These are phyloP conservation scores for Colletotrichum spinosum DNA, from an alignment of 2,329 filamentous ascomycete genomes.

Conservation along the genomic window DNA sequence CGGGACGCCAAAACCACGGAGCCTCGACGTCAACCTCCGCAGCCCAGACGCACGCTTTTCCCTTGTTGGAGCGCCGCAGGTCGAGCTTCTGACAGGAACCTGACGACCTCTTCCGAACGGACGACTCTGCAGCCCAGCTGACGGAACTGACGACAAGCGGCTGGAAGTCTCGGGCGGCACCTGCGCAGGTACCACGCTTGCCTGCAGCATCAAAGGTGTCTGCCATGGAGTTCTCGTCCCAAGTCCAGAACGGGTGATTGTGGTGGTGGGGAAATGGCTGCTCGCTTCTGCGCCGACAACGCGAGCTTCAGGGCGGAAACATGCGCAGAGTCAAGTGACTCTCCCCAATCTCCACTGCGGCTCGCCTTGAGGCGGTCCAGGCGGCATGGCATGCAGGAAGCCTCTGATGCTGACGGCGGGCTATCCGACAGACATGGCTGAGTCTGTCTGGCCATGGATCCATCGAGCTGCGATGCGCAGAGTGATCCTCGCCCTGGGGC, in stretches of 20 bases:
- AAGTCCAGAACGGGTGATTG: slow-evolving; percentile 3
- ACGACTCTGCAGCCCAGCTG: background rate
- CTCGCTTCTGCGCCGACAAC: slow-evolving; percentile 26
- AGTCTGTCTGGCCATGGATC: slow-evolving; percentile 7
- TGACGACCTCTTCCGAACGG: background rate
- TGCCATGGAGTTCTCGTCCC: slow-evolving; percentile 1
- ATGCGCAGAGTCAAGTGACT: slow-evolving; percentile 33
- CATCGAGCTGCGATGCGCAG: slow-evolving; percentile 11
- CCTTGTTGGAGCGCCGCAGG: slow-evolving; percentile 25
- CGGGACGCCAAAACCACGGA: slow-evolving; percentile 37
- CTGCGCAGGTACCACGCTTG: slow-evolving; percentile 15
- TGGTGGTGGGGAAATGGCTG: background rate
- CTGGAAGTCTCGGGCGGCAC: slow-evolving; percentile 16
- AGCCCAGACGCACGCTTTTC: slow-evolving; percentile 9
- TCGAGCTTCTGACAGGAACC: background rate
- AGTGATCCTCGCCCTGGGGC: slow-evolving; percentile 14
- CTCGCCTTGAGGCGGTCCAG: background rate
- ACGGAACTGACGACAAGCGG: background rate
- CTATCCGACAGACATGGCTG: slow-evolving; percentile 10
- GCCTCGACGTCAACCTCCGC: slow-evolving; percentile 33
- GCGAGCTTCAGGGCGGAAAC: slow-evolving; percentile 6
- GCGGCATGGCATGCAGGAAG: background rate
- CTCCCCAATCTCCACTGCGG: slow-evolving; percentile 9
- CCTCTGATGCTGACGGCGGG: background rate
- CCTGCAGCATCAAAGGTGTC: background rate